Evolutionary conservation across 305 asterid species (phyloP).

Genomic region (Fraxinus ornus): DNA sequence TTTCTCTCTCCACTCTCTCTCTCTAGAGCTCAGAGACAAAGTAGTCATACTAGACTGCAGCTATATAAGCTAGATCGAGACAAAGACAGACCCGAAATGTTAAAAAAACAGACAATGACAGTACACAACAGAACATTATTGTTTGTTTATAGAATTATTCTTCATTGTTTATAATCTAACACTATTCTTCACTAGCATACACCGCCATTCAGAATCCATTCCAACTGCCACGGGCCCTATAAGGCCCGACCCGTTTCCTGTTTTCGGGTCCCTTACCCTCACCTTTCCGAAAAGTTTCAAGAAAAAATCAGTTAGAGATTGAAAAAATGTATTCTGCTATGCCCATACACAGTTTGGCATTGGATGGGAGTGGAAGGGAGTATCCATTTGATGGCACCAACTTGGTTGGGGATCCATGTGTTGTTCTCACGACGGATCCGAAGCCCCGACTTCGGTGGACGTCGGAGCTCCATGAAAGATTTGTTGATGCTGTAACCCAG

Average conservation of each 20-base stretch:
- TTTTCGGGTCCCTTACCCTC: neutral
- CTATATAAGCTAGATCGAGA: neutral
- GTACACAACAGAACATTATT: neutral
- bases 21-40: neutral
- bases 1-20: neutral
- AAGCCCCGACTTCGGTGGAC: slow-evolving; percentile 94
- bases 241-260: neutral
- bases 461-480: slow-evolving; percentile 81
- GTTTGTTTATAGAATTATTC: neutral
- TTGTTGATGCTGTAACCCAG: slow-evolving; percentile 79
- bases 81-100: neutral
- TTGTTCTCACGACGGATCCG: slow-evolving; percentile 73
- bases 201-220: neutral
- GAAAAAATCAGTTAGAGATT: neutral
- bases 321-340: slow-evolving; percentile 53
- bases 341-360: slow-evolving; percentile 47
- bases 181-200: neutral
- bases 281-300: neutral
- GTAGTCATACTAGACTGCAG: neutral
- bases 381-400: slow-evolving; percentile 59
- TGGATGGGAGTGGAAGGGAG: slow-evolving; percentile 39
- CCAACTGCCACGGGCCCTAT: neutral
- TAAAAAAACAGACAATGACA: neutral
- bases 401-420: slow-evolving; percentile 74
- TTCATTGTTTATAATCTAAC: neutral